phyloP scores from a whole-genome alignment of 805 yeast species.

The Wickerhamomyces strasburgensis region DNA sequence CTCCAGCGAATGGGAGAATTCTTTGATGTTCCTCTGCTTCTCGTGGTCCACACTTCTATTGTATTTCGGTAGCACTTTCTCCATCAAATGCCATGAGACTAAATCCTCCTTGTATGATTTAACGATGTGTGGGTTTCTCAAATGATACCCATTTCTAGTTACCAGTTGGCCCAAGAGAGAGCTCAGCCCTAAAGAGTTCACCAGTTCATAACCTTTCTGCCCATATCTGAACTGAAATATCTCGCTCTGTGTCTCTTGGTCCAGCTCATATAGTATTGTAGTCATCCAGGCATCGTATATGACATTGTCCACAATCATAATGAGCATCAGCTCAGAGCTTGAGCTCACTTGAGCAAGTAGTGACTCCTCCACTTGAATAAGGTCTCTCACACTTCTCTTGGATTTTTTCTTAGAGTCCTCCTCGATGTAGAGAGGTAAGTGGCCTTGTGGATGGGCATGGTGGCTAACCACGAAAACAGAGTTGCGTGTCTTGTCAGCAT shows the following conservation, averaged over 20 bases:
- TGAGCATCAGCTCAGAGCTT: conserved; percentile 32
- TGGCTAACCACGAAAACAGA: conserved; percentile 42
- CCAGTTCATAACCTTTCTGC: conserved; percentile 3
- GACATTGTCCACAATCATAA: conserved; percentile 39
- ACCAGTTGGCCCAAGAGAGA: conserved; percentile 20
- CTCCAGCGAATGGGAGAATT: conserved; percentile 21
- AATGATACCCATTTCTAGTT: conserved; percentile 30
- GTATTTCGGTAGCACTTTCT: conserved; percentile 5
- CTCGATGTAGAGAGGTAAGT: conserved; percentile 54
- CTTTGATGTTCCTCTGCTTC: conserved; percentile 16
- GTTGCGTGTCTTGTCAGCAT: conserved; percentile 20
- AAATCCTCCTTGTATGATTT: conserved; percentile 8
- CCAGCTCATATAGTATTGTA: conserved; percentile 24
- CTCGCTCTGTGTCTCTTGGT: conserved; percentile 15
- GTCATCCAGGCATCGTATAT: conserved; percentile 49
- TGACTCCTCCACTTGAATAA: conserved; percentile 33
- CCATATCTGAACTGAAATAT: conserved; percentile 21
- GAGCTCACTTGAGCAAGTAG: conserved; percentile 29
- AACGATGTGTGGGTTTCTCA: conserved; percentile 33
- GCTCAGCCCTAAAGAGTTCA: conserved; percentile 10
- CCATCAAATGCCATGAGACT: conserved; percentile 1
- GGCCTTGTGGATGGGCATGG: conserved; percentile 43
- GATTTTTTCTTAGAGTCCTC: conserved; percentile 28
- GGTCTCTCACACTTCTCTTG: conserved; percentile 32
- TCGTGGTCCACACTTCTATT: conserved; percentile 14